These are phyloP conservation scores for Acacia melanoxylon DNA, from an alignment of 306 rosid species.

Conservation along the genomic window DNA sequence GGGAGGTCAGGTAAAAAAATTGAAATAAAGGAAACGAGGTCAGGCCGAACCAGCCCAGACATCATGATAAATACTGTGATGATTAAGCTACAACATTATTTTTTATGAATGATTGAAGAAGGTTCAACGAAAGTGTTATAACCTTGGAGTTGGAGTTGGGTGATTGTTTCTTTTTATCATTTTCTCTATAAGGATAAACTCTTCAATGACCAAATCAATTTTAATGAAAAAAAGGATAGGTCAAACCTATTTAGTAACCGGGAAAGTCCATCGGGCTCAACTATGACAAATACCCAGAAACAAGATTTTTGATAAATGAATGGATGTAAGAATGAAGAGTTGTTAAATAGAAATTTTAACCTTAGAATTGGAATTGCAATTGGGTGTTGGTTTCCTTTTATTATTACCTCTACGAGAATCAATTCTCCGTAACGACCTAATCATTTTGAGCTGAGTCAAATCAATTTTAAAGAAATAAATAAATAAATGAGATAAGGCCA, in stretches of 20 bases:
- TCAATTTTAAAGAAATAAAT: too few relatives aligned
- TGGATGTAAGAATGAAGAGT: too few relatives aligned
- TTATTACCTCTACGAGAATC: constrained; percentile 30
- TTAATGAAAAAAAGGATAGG: too few relatives aligned
- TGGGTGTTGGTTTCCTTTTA: not conserved
- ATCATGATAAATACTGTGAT: not conserved
- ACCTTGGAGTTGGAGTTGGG: not conserved
- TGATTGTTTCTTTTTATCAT: not conserved
- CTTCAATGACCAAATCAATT: not conserved
- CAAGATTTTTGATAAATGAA: too few relatives aligned
- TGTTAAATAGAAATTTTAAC: too few relatives aligned
- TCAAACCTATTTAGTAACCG: too few relatives aligned
- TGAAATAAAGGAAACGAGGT: not conserved
- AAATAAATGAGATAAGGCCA: not conserved
- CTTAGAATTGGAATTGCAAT: too few relatives aligned
- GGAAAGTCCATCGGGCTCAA: too few relatives aligned
- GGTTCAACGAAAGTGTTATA: too few relatives aligned
- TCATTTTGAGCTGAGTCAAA: not conserved
- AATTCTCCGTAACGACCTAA: not conserved
- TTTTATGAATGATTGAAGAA: not conserved
- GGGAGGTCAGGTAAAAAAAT: too few relatives aligned
- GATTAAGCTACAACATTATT: not conserved
- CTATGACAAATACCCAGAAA: too few relatives aligned
- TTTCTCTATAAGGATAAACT: constrained; percentile 26
- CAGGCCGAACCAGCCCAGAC: not conserved